A percentile compares a stretch with the other conserved stretches of the same genome.
phyloP scores from a whole-genome alignment of 2,329 filamentous ascomycete species.

The Biscogniauxia marginata region DNA sequence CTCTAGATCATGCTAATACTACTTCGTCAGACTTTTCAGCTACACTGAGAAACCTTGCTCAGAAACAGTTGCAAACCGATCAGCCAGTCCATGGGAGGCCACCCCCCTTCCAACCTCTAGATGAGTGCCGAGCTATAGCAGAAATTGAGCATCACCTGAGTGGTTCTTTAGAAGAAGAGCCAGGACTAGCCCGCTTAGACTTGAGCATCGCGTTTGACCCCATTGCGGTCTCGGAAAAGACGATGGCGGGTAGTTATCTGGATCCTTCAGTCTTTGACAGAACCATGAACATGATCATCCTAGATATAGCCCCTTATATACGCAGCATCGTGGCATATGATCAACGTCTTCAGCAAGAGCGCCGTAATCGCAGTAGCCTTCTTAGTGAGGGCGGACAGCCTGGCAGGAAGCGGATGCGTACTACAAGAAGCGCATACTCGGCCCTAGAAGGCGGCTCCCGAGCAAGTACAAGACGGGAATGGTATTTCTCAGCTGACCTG shows the following conservation, averaged over 20 bases:
- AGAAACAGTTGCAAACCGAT: constrained; percentile 15
- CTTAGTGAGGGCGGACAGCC: constrained; percentile 55
- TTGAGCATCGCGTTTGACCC: constrained; percentile 60
- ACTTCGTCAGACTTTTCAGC: constrained; percentile 33
- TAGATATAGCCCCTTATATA: constrained; percentile 88
- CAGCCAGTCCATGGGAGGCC: not conserved
- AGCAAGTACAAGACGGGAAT: constrained; percentile 64
- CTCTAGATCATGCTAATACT: constrained; percentile 32
- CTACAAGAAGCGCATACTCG: constrained; percentile 71
- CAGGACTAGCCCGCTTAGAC: constrained; percentile 47
- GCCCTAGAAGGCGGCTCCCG: constrained; percentile 75
- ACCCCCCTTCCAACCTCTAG: constrained; percentile 8
- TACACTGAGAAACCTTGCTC: constrained; percentile 34
- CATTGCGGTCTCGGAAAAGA: constrained; percentile 52
- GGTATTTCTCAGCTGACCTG: constrained; percentile 65
- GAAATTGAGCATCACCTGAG: constrained; percentile 40
- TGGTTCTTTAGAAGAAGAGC: constrained; percentile 18
- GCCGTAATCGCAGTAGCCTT: constrained; percentile 60
- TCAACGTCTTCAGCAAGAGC: constrained; percentile 64
- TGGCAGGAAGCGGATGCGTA: constrained; percentile 61
- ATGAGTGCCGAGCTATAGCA: constrained; percentile 19
- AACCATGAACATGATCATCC: constrained; percentile 60
- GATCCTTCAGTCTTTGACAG: constrained; percentile 77
- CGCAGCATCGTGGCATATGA: constrained; percentile 81
- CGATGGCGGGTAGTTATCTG: constrained; percentile 43